Evolutionary conservation across 129 eudicot genomes (phyloP), one percentile per base, ranked within the genome.

Genomic region (Artemisia tridentata): DNA sequence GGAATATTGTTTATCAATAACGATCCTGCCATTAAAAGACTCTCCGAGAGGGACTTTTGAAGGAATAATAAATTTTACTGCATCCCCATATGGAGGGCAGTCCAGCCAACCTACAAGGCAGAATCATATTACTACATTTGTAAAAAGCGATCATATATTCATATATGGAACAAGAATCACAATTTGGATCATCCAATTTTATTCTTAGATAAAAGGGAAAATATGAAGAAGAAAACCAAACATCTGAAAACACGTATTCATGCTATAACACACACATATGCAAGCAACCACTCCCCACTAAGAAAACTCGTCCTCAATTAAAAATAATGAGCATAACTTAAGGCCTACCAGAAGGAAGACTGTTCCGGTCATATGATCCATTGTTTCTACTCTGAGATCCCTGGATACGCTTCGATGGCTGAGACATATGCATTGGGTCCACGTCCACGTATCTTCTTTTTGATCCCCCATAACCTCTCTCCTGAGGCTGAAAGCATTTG

Each of bases 31-130:
- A 72, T 74, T 80, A 49, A 80, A 86, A 43, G 81, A 73, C 47
- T 83, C 91, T 17, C 87, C 88, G 18, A 86, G 91, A 50, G 91
- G 91, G 27, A 86, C 91, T 74, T 86, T 86, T 48, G 91, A 86
- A 66, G 91, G 88, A 29, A 86, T 71, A 21, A 86, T 72, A 61
- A 74, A 80, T 7, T 67, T 77, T 62, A 86, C 58, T 51, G 78
- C 82, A 61, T 80, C 69, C 73, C 88, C 91, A 75, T 71, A 73
- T 65, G 84, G 73, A 53, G 91, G 91, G 70, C 91, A 86, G 71
- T 83, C 86, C 80, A 86, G 70, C 85, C 91, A 86, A 75, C 91
- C 91, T 86, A 77, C 61, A 75, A 46, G 21, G 34, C 6, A 68
- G 18, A 76, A 61, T 43, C 55, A 69, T 53, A 68, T 68, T 60